Conservation (phyloP, 148 eudicot genomes). For the Amaranthus cruentus region DNA sequence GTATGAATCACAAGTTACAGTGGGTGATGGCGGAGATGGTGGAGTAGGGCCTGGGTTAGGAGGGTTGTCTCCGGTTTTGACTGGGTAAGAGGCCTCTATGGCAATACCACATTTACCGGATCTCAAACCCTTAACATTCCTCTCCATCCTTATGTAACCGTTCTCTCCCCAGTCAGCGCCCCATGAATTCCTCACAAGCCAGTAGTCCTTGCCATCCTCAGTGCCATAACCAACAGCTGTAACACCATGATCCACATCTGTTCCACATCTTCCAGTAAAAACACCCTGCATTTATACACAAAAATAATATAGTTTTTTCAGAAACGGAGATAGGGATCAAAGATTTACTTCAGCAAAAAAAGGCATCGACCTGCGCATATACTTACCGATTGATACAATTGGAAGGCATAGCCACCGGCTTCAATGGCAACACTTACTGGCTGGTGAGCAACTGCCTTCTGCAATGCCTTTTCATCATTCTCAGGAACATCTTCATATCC, state of each 20-base stretch:
- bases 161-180: conserved; percentile 77
- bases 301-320: conserved; percentile 2
- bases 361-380: neutral
- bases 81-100: conserved; percentile 65
- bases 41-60: conserved; percentile 83
- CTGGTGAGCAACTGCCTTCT: conserved; percentile 76
- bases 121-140: conserved; percentile 34
- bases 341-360: neutral
- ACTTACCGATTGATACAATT: conserved; percentile 67
- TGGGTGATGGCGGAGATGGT: conserved; percentile 53
- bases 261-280: conserved; percentile 73
- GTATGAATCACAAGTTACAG: conserved; percentile 49
- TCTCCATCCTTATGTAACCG: conserved; percentile 76
- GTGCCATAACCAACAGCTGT: conserved; percentile 84
- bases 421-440: conserved; percentile 87
- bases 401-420: conserved; percentile 72
- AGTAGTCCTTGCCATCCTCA: conserved; percentile 63
- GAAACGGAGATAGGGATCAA: neutral
- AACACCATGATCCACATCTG: conserved; percentile 76
- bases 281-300: conserved; percentile 50
- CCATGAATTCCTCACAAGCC: conserved; percentile 95
- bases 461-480: conserved; percentile 56
- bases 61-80: conserved; percentile 65
- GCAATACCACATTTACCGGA: conserved; percentile 90
- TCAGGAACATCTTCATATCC: conserved; percentile 68